Base-by-base conservation (phyloP, 768 basidiomycete genomes). In the Cystoderma amianthinum region DNA sequence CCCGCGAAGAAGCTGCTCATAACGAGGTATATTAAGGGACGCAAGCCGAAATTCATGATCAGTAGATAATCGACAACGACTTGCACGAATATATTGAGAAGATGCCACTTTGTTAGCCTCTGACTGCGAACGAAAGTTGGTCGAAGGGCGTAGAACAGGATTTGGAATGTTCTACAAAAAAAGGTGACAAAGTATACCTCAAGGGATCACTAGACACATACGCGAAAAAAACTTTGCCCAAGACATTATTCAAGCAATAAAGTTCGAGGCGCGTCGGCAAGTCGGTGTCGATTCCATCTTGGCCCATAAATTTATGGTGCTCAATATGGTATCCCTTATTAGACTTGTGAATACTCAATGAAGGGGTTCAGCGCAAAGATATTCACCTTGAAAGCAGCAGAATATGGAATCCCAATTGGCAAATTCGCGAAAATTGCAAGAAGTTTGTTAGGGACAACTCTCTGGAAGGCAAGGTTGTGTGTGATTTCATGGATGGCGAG, bases 141-240 rank as follows among this genome's bases (percentile, higher is more conserved):
- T 23, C 96, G 85, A 42, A 99, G 72, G 33, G 96, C 96, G 60
- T 99, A 99, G 68, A 99, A 99, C 43, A 99, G 62, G 44, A 99
- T 91, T 66, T 99, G 96, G 67, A 98, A 99, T 2, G 90, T 95
- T 32, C 93, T 94, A 55, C 18, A 28, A 4, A 10, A 32, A 20
- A 23, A 9, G 16, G 6, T 32, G 18, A 32, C 22, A 16, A 13
- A 36, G 21, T n/a, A 20, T 10, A 37, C 11, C 6, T 28, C 25
- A 34, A 38, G 39, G 23, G 24, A 5, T 35, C 36, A 44, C 24
- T 25, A 11, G 16, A 10, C 35, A 73, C 85, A 46, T 52, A 95
- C 92, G 90, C 88, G 59, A 98, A 99, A 63, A 99, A 97, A 1
- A 94, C 90, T 60, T 99, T 99, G 23, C 96, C 96, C 11, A 96